Evolutionary conservation across 768 basidiomycete genomes (phyloP), one percentile per base, ranked within the genome.

Genomic region (Tulasnella sp.): DNA sequence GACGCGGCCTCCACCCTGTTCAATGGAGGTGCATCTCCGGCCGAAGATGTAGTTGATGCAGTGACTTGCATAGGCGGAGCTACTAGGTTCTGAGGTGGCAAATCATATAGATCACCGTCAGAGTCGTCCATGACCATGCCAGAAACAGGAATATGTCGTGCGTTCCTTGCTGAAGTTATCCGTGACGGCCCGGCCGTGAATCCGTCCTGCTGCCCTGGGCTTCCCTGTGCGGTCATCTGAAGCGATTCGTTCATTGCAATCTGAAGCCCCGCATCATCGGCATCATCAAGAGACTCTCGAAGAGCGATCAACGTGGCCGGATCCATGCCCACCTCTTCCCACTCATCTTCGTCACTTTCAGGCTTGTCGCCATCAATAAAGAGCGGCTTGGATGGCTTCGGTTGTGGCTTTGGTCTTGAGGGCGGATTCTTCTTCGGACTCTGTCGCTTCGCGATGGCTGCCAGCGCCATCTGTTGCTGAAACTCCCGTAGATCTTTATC

Each of bases 401-500:
- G 66, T 60, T 76, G 76, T 47, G 71, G 74, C 45, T 70, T 68
- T 52, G 70, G 66, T 60, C 65, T 73, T 4, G 70, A 70, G 68
- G 61, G 24, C 74, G 69, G 26, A 67, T 15, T 61, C 34, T 72
- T 73, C 64, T 73, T 77, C 24, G 72, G 73, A 34, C 76, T 69
- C 50, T 76, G 72, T 47, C 84, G 77, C 30, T 73, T 17, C 74
- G 76, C 67, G 50, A 87, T 76, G 10, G 82, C 82, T 7, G 77
- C 71, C 30, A 89, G 71, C 1, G 84, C 84, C 74, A 80, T 79
- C 30, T 75, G 75, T 42, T 78, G 76, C 60, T 78, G 83, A 65
- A 80, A 81, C 65, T 81, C 78, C 43, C 79, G 78, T 60, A 87
- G 71, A 66, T 88, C 86, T 3, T 78, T 71, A 68, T 89, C 86